These are phyloP conservation scores for Lycium ferocissimum DNA, from an alignment of 257 asterid genomes.

Conservation along the genomic window DNA sequence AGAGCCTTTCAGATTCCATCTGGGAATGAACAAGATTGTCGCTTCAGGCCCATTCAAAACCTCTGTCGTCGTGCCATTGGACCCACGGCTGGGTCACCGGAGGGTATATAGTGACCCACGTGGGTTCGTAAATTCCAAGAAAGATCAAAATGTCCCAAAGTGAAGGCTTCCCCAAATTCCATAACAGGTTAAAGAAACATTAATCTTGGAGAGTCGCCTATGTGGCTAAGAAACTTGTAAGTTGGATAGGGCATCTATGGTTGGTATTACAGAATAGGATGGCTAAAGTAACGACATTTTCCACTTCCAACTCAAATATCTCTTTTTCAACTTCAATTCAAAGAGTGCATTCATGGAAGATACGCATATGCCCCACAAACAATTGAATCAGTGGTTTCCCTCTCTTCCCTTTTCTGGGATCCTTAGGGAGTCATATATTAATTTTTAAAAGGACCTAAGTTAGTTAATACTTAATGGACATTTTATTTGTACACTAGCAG, in stretches of 20 bases:
- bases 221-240: slow-evolving; percentile 38
- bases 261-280: neutral
- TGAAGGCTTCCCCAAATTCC: slow-evolving; percentile 2
- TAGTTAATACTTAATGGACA: no score
- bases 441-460: no score
- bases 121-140: neutral
- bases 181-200: neutral
- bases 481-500: no score
- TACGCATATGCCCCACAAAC: slow-evolving; percentile 4
- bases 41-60: neutral
- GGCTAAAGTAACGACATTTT: neutral
- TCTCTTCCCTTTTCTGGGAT: neutral
- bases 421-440: no score
- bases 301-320: neutral
- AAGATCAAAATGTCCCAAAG: neutral
- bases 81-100: neutral
- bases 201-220: neutral
- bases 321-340: neutral
- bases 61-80: neutral
- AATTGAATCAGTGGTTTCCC: neutral
- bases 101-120: neutral
- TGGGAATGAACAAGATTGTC: neutral
- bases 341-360: neutral
- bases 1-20: neutral
- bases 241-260: slow-evolving; percentile 44